These are phyloP conservation scores for Vanilla planifolia DNA, from an alignment of 106 monocot species.

Conservation along the genomic window DNA sequence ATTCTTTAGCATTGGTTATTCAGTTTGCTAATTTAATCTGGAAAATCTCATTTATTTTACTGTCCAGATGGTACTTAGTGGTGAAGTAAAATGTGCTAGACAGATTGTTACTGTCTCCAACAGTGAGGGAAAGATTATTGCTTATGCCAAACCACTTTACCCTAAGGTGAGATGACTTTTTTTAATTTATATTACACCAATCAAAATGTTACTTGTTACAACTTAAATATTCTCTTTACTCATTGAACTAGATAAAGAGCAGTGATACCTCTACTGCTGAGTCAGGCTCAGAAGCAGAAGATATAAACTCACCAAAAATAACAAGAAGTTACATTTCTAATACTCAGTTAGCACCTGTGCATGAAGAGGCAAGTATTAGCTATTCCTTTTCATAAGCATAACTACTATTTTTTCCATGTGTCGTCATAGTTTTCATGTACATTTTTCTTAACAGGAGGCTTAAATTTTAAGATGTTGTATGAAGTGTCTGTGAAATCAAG, in stretches of 20 bases:
- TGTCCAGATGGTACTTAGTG: slow-evolving; percentile 66
- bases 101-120: slow-evolving; percentile 77
- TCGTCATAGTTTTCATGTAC: too few relatives aligned
- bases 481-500: too few relatives aligned
- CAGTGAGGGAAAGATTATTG: slow-evolving; percentile 60
- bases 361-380: slow-evolving; percentile 45
- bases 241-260: slow-evolving; percentile 40
- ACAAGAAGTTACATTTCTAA: slow-evolving; percentile 19
- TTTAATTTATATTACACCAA: neutral
- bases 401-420: too few relatives aligned
- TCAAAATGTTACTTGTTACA: neutral
- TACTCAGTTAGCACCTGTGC: slow-evolving; percentile 58
- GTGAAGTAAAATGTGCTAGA: slow-evolving; percentile 61
- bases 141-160: slow-evolving; percentile 56
- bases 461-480: too few relatives aligned
- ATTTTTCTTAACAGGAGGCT: too few relatives aligned
- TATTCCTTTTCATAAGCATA: too few relatives aligned
- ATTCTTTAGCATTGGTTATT: neutral
- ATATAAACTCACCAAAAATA: slow-evolving; percentile 40
- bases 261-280: slow-evolving; percentile 72
- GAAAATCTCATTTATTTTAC: slow-evolving; percentile 3
- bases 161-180: slow-evolving; percentile 28
- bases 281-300: slow-evolving; percentile 81
- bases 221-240: slow-evolving; percentile 1
- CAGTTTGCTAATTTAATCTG: neutral